phyloP scores from a whole-genome alignment of 306 rosid species.

The Ochetophila trinervis region DNA sequence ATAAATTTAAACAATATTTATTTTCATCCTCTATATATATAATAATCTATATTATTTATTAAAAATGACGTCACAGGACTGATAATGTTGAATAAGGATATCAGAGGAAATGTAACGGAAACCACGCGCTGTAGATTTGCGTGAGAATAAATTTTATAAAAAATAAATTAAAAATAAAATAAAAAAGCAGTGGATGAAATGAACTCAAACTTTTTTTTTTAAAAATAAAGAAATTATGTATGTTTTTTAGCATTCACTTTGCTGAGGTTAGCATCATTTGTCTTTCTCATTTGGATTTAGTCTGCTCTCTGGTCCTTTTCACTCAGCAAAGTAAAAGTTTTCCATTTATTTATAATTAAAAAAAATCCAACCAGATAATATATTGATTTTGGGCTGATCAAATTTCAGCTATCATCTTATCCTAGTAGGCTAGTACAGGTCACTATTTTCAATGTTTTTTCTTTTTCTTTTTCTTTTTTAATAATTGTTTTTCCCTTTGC shows the following conservation, averaged over 20 bases:
- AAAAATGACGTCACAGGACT: too few relatives aligned
- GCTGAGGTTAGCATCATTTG: conserved; percentile 13
- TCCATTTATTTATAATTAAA: conserved; percentile 1
- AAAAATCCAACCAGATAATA: not conserved
- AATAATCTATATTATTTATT: too few relatives aligned
- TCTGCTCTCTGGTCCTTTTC: conserved; percentile 7
- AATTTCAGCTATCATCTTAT: not conserved
- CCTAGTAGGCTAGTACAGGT: too few relatives aligned
- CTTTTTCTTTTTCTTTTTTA: too few relatives aligned
- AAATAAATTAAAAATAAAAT: not conserved
- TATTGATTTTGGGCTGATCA: not conserved
- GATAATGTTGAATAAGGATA: not conserved
- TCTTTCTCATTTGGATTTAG: not conserved
- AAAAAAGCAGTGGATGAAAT: too few relatives aligned
- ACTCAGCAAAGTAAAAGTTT: not conserved
- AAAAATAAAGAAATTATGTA: not conserved
- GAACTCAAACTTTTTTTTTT: too few relatives aligned
- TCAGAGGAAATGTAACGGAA: not conserved
- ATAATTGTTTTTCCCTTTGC: too few relatives aligned
- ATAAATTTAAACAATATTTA: too few relatives aligned
- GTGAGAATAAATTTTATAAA: not conserved
- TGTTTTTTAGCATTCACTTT: not conserved
- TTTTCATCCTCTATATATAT: too few relatives aligned
- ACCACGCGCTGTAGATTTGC: conserved; percentile 24
- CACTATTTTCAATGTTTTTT: too few relatives aligned